These are phyloP conservation scores for Fonsecaea nubica DNA, from an alignment of 2,329 filamentous ascomycete species.

Conservation along the genomic window DNA sequence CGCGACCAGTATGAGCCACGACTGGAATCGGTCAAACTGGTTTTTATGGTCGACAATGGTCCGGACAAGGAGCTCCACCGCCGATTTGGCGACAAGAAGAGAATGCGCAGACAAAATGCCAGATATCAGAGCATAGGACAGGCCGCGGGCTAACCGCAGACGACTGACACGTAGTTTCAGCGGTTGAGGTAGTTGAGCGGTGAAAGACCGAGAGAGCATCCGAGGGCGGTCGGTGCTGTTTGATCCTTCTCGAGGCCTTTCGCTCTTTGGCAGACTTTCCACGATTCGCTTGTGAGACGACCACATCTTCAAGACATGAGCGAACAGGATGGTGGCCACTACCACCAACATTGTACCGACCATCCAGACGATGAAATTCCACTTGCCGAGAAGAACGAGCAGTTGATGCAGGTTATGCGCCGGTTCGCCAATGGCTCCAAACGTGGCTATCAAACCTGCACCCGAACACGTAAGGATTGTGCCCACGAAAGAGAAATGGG, in stretches of 20 bases:
- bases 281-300: conserved; percentile 38
- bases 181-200: conserved; percentile 46
- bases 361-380: conserved; percentile 89
- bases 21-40: conserved; percentile 94
- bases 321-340: conserved; percentile 67
- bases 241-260: conserved; percentile 34
- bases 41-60: conserved; percentile 83
- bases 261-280: conserved; percentile 34
- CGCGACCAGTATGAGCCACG: conserved; percentile 85
- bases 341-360: conserved; percentile 77
- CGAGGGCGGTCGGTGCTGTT: conserved; percentile 39
- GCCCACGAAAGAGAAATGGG: conserved; percentile 86
- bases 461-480: conserved; percentile 86
- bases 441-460: conserved; percentile 89
- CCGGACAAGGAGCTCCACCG: conserved; percentile 88
- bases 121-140: conserved; percentile 87
- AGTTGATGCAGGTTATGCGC: conserved; percentile 87
- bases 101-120: conserved; percentile 94
- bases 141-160: conserved; percentile 77
- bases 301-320: conserved; percentile 52
- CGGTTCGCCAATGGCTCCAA: conserved; percentile 91
- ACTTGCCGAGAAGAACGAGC: conserved; percentile 73
- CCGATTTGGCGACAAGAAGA: conserved; percentile 91
- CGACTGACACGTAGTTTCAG: conserved; percentile 59
- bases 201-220: conserved; percentile 49